Base-by-base conservation (phyloP, 768 basidiomycete species). In the Tremella mesenterica region DNA sequence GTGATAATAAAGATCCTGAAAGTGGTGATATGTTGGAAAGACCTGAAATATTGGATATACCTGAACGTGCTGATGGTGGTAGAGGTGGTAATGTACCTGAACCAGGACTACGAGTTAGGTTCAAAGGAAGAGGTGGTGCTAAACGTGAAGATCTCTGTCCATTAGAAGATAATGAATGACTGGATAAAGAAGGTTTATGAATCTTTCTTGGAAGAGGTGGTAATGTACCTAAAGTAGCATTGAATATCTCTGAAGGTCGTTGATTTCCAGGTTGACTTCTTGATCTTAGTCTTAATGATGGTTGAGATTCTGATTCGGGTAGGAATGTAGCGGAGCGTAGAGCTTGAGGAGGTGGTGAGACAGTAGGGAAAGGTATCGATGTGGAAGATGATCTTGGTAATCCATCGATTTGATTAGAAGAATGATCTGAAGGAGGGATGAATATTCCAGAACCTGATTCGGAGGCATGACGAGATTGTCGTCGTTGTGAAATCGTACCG, bases 1-100 rank as follows among this genome's bases (percentile, higher is more conserved):
- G 67, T n/a, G 67, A 69, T 14, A 69, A 58, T 4, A 69, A 47
- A 3, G 58, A 56, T 8, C 62, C 58, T n/a, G n/a, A n/a, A n/a
- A n/a, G n/a, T 26, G 31, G 27, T 36, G 44, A 53, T 18, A 43
- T 25, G 29, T 12, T 16, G 9, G 47, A 48, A 4, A n/a, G 29
- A 10, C 23, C 38, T 16, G 38, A 41, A 5, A n/a, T n/a, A 16
- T 23, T 23, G 8, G 38, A 41, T 23, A n/a, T n/a, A 5, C n/a
- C 38, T n/a, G 38, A 41, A n/a, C n/a, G n/a, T 8, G 57, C 49
- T 2, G 53, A 36, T 27, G 48, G 45, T 4, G 59, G 48, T 41
- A 60, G 34, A 46, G 56, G 57, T 31, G 57, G 57, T 27, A 58
- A 33, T 2, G 50, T 48, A n/a, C 51, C 33, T 25, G 57, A 52